Evolutionary conservation across 2,329 filamentous ascomycete species (phyloP).

Genomic region (Phyllosticta citriasiana): DNA sequence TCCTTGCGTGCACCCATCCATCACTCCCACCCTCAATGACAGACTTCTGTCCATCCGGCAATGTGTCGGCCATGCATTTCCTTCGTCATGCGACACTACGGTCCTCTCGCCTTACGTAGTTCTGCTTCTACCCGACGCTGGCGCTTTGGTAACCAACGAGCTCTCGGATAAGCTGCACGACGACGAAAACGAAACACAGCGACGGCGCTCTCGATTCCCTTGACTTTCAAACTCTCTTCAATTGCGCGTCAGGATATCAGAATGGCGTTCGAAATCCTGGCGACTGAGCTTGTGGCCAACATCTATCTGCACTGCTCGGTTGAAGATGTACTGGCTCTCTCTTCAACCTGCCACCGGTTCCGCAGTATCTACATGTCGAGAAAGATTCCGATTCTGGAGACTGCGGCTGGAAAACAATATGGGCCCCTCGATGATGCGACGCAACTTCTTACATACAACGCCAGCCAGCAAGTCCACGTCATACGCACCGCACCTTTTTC

Average conservation of each 20-base stretch:
- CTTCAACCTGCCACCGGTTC: constrained; percentile 46
- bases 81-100: constrained; percentile 19
- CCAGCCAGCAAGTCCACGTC: constrained; percentile 47
- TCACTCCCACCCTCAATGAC: constrained; percentile 23
- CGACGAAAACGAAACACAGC: neutral
- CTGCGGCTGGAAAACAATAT: constrained; percentile 45
- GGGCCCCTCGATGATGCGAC: constrained; percentile 49
- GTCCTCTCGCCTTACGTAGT: constrained; percentile 28
- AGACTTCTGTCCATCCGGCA: constrained; percentile 16
- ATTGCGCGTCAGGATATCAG: neutral
- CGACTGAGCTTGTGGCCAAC: constrained; percentile 49
- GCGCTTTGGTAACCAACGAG: neutral
- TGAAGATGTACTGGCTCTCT: constrained; percentile 43
- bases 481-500: constrained; percentile 44
- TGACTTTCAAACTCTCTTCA: neutral
- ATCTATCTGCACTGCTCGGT: constrained; percentile 46
- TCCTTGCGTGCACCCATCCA: constrained; percentile 12
- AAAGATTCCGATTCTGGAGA: constrained; percentile 44
- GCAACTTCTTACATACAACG: constrained; percentile 51
- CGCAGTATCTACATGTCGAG: constrained; percentile 43
- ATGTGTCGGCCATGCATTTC: constrained; percentile 18
- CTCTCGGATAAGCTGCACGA: constrained; percentile 5
- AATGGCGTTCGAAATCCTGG: constrained; percentile 47
- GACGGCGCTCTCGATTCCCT: neutral
- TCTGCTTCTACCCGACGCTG: constrained; percentile 13